Evolutionary conservation across 78 protist species (phyloP).

Genomic region (Polysphondylium violaceum): DNA sequence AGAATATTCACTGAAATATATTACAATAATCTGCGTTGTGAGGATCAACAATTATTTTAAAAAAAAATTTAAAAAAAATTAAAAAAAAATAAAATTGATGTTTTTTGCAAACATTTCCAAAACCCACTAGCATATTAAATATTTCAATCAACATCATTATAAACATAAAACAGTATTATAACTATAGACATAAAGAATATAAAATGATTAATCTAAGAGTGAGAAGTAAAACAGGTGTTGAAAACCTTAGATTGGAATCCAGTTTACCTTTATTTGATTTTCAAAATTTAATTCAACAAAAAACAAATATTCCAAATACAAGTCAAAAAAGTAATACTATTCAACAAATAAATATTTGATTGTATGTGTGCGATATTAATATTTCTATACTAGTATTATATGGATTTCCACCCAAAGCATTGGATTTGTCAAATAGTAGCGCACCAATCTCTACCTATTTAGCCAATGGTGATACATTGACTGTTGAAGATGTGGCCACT

Average conservation of each 20-base stretch:
- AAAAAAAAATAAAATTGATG: too few relatives aligned
- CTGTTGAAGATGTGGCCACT: constrained; percentile 32
- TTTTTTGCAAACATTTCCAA: too few relatives aligned
- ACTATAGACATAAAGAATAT: background rate
- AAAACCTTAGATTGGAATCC: constrained; percentile 42
- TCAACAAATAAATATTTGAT: background rate
- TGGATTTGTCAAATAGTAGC: constrained; percentile 17
- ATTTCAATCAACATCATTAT: background rate
- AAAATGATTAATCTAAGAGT: constrained; percentile 25
- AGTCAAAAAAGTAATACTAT: constrained; percentile 39
- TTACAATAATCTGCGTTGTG: background rate
- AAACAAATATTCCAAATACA: background rate
- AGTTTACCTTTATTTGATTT: background rate
- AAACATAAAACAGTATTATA: background rate
- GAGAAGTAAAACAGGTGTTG: constrained; percentile 63
- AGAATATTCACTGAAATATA: too few relatives aligned
- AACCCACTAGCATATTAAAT: background rate
- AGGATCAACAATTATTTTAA: background rate
- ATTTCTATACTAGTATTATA: constrained; percentile 8
- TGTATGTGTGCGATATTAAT: background rate
- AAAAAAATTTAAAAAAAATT: too few relatives aligned
- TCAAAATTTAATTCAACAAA: constrained; percentile 20
- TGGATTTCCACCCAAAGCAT: constrained; percentile 66
- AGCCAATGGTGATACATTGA: constrained; percentile 50
- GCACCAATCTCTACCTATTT: background rate